Evolutionary conservation across 2,329 filamentous ascomycete species (phyloP).

Genomic region (Madurella fahalii): DNA sequence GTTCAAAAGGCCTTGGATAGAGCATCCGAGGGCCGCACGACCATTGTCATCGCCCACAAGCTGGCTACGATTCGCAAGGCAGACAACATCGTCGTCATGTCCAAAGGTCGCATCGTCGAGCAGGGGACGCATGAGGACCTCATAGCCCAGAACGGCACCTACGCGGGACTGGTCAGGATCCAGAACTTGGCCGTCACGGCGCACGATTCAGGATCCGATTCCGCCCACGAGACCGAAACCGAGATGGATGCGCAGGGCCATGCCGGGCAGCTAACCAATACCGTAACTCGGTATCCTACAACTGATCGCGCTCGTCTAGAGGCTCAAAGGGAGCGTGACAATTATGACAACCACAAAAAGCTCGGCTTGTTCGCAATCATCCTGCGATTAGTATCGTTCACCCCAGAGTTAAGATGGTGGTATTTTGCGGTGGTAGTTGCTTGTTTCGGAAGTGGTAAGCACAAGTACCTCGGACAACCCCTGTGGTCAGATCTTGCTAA

Average conservation of each 20-base stretch:
- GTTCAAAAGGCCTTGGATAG: slow-evolving; percentile 54
- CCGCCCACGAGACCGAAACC: slow-evolving; percentile 1
- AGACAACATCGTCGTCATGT: slow-evolving; percentile 39
- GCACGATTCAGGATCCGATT: neutral
- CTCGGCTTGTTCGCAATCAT: slow-evolving; percentile 17
- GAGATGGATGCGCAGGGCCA: slow-evolving; percentile 6
- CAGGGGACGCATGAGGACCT: slow-evolving; percentile 30
- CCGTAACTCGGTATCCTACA: slow-evolving; percentile 23
- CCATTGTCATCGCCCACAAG: slow-evolving; percentile 62
- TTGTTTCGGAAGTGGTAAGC: slow-evolving; percentile 34
- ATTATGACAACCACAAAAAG: slow-evolving; percentile 20
- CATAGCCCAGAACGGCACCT: slow-evolving; percentile 25
- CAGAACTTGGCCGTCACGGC: slow-evolving; percentile 21
- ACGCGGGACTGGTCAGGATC: slow-evolving; percentile 22
- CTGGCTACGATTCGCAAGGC: slow-evolving; percentile 49
- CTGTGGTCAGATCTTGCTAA: neutral
- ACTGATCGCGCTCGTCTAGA: slow-evolving; percentile 16
- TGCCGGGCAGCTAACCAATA: slow-evolving; percentile 17
- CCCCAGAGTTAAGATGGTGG: slow-evolving; percentile 18
- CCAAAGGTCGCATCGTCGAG: slow-evolving; percentile 31
- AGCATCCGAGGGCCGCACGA: slow-evolving; percentile 57
- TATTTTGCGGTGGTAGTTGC: slow-evolving; percentile 9
- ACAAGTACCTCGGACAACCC: neutral
- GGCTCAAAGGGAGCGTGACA: slow-evolving; percentile 19
- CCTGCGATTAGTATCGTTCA: slow-evolving; percentile 13